These are phyloP conservation scores for Amniculicola lignicola DNA, from an alignment of 495 filamentous ascomycete genomes.

Conservation along the genomic window DNA sequence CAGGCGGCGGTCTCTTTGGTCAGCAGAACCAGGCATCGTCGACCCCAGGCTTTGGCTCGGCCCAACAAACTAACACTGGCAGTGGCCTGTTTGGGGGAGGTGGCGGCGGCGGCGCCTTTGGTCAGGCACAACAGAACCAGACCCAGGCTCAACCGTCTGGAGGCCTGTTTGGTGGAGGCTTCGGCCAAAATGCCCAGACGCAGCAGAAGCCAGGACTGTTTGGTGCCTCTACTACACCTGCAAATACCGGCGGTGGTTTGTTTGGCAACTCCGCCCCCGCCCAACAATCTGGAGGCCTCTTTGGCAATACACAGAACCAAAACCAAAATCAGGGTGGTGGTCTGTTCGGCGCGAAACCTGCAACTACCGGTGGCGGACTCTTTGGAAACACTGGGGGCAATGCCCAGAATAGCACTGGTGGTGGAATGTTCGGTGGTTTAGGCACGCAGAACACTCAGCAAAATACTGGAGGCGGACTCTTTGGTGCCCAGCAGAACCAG, in stretches of 20 bases:
- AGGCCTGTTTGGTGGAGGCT: conserved; percentile 47
- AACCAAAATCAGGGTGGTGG: conserved; percentile 49
- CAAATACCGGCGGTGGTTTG: conserved; percentile 45
- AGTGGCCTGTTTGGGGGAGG: conserved; percentile 15
- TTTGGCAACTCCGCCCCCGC: conserved; percentile 45
- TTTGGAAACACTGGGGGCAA: conserved; percentile 28
- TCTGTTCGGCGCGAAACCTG: conserved; percentile 59
- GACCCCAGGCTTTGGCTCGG: conserved; percentile 18
- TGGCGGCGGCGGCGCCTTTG: conserved; percentile 50
- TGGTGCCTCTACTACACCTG: conserved; percentile 44
- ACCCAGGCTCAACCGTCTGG: conserved; percentile 43
- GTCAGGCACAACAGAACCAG: conserved; percentile 46
- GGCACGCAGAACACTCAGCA: conserved; percentile 59
- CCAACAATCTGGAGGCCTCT: conserved; percentile 46
- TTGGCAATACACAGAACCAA: conserved; percentile 43
- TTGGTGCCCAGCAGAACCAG: conserved; percentile 41
- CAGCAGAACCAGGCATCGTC: conserved; percentile 16
- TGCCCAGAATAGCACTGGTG: conserved; percentile 38
- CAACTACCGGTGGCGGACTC: conserved; percentile 33
- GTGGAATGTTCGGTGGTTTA: conserved; percentile 54
- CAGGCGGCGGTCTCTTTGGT: conserved; percentile 29
- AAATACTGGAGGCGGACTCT: conserved; percentile 45
- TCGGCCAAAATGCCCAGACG: conserved; percentile 38
- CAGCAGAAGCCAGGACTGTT: conserved; percentile 62
- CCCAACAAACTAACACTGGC: conserved; percentile 1